Percentiles rank a stretch among this genome's conserved stretches.
phyloP scores from a whole-genome alignment of 192 early-diverging fungal genomes.

The Kappamyces sp. region DNA sequence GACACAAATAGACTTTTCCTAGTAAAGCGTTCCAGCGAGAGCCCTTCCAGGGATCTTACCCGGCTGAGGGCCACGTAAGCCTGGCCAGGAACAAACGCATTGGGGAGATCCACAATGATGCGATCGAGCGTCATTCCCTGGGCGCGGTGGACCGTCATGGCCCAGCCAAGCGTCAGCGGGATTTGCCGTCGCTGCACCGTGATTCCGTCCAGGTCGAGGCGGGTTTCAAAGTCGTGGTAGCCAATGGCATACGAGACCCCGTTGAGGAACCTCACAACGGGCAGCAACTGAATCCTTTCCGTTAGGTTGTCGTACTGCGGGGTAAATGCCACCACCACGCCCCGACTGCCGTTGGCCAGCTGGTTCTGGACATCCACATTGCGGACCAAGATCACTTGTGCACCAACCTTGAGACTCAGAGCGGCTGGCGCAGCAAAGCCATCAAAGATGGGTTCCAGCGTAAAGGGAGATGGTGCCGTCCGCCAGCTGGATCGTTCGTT shows the following conservation, averaged over 20 bases:
- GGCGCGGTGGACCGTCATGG: constrained; percentile 40
- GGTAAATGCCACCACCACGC: constrained; percentile 32
- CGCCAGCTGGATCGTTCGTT: not conserved
- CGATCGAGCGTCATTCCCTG: constrained; percentile 52
- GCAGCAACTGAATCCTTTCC: constrained; percentile 10
- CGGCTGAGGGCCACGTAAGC: constrained; percentile 45
- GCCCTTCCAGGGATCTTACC: constrained; percentile 35
- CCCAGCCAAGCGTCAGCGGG: constrained; percentile 44
- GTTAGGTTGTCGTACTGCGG: constrained; percentile 13
- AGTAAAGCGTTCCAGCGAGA: constrained; percentile 18
- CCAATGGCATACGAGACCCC: constrained; percentile 18
- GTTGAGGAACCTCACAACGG: constrained; percentile 32
- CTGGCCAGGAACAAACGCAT: constrained; percentile 42
- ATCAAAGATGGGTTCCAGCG: not conserved
- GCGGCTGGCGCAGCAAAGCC: not conserved
- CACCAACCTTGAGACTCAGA: constrained; percentile 35
- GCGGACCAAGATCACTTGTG: constrained; percentile 36
- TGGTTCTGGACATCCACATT: constrained; percentile 27
- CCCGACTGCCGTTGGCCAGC: constrained; percentile 43
- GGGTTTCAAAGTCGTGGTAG: constrained; percentile 22
- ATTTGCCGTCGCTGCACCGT: constrained; percentile 31
- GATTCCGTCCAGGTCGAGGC: constrained; percentile 2
- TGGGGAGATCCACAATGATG: constrained; percentile 33
- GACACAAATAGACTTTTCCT: constrained; percentile 16
- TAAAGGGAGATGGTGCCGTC: not conserved